Base-by-base conservation (phyloP, 495 filamentous ascomycete species). In the Cercophora samala region DNA sequence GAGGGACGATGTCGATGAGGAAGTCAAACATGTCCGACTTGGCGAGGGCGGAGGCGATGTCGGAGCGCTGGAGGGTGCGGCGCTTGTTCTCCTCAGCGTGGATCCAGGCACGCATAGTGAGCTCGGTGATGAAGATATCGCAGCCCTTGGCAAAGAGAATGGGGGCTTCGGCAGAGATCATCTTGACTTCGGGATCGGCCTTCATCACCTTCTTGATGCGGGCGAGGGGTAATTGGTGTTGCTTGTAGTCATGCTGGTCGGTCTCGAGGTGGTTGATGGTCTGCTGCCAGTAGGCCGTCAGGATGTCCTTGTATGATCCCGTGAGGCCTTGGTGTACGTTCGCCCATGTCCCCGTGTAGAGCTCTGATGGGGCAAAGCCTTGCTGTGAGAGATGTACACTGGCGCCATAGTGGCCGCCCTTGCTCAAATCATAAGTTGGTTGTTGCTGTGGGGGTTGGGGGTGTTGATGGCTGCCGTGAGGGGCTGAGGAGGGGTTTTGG, bases 151-250 rank as follows among this genome's bases (percentile, higher is more conserved):
- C 95, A 74, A 99, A 99, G 18, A 99, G 82, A 73, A 99, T 99
- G 15, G 95, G 95, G 5, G 95, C 95, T 79, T 99, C 95, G 22
- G 95, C 95, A 13, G 93, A 97, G 62, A 99, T 99, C 95, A 99
- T 99, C 81, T 99, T 99, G 60, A 99, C 95, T 69, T 99, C 95
- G 1, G 95, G 95, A 70, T 99, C 95, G 2, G 95, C 95, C 79
- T 99, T 99, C 95, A 99, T 99, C 71, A 99, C 95, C 76, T 99
- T 99, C 85, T 98, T 99, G 79, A 99, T 99, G 54, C 95, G 90
- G 24, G 95, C 95, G 59, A 99, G 84, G 2, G 95, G 95, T 37
- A 99, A 82, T 77, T 97, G 95, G 72, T 99, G 95, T 60, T 97
- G 83, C 77, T 99, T 99, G 82, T 97, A 99, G 77, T 99, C 96